Base-by-base conservation (phyloP, 2,329 filamentous ascomycete species). In the Epichloe gansuensis region DNA sequence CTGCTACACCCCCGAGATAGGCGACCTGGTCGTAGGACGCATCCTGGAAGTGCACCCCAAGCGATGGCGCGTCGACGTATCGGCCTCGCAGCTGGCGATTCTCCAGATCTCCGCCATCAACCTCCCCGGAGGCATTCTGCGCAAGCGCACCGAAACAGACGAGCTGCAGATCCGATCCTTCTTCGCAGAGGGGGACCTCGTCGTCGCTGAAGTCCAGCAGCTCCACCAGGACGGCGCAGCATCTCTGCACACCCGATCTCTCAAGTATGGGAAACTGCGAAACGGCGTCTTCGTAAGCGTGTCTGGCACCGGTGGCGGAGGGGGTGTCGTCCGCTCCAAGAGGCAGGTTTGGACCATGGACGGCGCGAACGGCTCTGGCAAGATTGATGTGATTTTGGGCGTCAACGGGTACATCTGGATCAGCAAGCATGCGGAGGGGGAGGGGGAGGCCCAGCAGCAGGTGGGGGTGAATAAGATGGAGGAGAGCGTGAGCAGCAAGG, bases 331-430 rank as follows among this genome's bases (percentile, higher is more conserved):
- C 34, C 75, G 93, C 50, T 81, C 84, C 25, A 80, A 91, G 60
- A 74, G 90, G 53, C 93, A 98, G 71, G 84, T 93, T 41, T 95
- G 93, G 78, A 93, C 89, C 0, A 73, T 95, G 60, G 79, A 84
- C 54, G 67, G 66, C 5, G 72, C 70, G 41, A 70, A 74, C 56
- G 73, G 77, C 36, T 75, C 77, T 36, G 76, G 80, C 50, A 84
- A 82, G 56, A 79, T 98, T 31, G 88, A 96, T 64, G 81, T 97
- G 7, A 78, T 95, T 50, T 74, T 98, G 1, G 93, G 93, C 2
- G 93, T 98, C 40, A 98, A 98, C 62, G 93, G 93, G 1, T 97
- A 94, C 65, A 89, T 97, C 53, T 98, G 89, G 86, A 90, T 97
- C 63, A 84, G 84, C 68, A 90, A 88, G 71, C 89, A 95, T 61